Percentiles rank a stretch among this genome's conserved stretches.
These are phyloP conservation scores for Cryptococcus sp. DNA, from an alignment of 1,284 basidiomycete genomes.

Conservation along the genomic window DNA sequence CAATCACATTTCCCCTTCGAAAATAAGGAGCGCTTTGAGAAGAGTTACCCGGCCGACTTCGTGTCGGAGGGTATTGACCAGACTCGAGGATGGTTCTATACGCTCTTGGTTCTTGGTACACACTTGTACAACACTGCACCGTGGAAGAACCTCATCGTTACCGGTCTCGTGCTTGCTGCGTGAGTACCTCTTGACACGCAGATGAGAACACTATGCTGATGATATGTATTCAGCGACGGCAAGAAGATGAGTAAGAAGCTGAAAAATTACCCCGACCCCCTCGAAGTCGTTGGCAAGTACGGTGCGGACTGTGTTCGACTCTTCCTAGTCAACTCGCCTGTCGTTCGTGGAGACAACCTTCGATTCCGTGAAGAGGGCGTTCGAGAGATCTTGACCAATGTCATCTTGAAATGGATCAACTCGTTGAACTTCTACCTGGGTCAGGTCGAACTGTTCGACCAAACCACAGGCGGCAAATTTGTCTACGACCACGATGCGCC, in stretches of 20 bases:
- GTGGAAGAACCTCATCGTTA: conserved; percentile 98
- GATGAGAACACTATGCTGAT: conserved; percentile 7
- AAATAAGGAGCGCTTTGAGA: conserved; percentile 71
- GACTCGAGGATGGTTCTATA: conserved; percentile 99
- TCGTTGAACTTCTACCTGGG: conserved; percentile 99
- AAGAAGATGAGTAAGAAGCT: conserved; percentile 99
- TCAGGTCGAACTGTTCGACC: conserved; percentile 87
- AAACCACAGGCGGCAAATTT: conserved; percentile 77
- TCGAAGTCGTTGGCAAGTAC: conserved; percentile 83
- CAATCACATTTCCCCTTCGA: conserved; percentile 98
- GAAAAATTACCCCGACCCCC: conserved; percentile 98
- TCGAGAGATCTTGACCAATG: conserved; percentile 90
- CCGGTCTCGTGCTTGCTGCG: conserved; percentile 92
- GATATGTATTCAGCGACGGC: conserved; percentile 66
- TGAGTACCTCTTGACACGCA: conserved; percentile 53
- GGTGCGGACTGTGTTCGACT: conserved; percentile 96
- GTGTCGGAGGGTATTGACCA: conserved; percentile 97
- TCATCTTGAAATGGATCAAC: conserved; percentile 98
- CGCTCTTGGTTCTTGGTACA: conserved; percentile 89
- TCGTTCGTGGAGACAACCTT: conserved; percentile 96
- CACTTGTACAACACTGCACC: conserved; percentile 92
- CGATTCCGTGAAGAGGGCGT: conserved; percentile 98
- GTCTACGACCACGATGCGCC: conserved; percentile 82
- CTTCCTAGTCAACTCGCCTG: conserved; percentile 98
- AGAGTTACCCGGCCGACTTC: conserved; percentile 94